Percentiles rank a stretch among this genome's conserved stretches.
Conservation (phyloP, 208 protist genomes). For the Acanthamoeba lenticulata region DNA sequence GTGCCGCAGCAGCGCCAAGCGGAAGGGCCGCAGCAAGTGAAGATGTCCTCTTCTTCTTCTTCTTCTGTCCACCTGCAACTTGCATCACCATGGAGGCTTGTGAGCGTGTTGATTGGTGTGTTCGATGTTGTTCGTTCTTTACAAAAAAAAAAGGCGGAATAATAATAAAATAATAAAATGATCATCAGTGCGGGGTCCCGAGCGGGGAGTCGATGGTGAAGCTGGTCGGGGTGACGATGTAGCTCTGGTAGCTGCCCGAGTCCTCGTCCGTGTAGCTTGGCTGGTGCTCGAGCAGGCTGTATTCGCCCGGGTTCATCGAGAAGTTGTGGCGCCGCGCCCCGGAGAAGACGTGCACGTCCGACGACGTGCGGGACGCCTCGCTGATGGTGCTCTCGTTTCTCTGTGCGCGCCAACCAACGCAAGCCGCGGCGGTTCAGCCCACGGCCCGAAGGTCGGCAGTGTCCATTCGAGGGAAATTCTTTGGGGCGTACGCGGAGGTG, state of each 20-base stretch:
- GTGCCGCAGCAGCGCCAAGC: background rate
- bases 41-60: too few species aligned
- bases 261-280: constrained; percentile 14
- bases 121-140: too few species aligned
- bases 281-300: background rate
- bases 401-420: background rate
- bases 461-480: background rate
- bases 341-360: background rate
- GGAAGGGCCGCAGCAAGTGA: background rate
- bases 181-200: background rate
- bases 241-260: constrained; percentile 44
- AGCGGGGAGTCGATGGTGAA: background rate
- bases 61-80: too few species aligned
- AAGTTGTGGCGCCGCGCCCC: background rate
- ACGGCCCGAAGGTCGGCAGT: background rate
- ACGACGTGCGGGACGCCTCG: background rate
- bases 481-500: background rate
- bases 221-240: background rate
- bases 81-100: too few species aligned
- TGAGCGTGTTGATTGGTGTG: too few species aligned
- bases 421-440: background rate
- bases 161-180: too few species aligned
- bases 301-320: constrained; percentile 2
- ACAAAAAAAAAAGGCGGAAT: too few species aligned
- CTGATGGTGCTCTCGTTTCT: background rate